Evolutionary conservation across 805 yeast genomes (phyloP).

Genomic region (Teunomyces tritomae): DNA sequence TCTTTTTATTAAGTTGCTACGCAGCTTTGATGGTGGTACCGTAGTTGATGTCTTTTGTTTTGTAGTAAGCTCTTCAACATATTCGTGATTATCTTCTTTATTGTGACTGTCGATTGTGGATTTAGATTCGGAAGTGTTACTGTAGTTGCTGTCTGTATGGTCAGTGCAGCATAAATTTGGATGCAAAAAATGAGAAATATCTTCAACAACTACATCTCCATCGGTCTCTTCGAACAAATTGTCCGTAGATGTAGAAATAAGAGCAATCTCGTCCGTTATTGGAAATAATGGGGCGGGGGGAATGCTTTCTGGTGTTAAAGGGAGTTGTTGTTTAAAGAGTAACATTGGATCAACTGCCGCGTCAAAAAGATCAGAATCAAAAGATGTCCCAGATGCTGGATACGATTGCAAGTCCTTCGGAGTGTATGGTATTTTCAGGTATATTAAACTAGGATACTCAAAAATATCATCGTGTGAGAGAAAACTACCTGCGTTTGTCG

Average conservation of each 20-base stretch:
- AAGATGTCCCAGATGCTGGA: not conserved
- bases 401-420: not conserved
- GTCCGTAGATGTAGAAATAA: not conserved
- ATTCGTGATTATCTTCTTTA: not conserved
- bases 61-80: too few relatives aligned
- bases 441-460: not conserved
- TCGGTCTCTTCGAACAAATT: not conserved
- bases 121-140: not conserved
- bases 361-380: not conserved
- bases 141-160: not conserved
- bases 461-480: conserved; percentile 1
- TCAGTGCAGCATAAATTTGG: not conserved
- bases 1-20: not conserved
- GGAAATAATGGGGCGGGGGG: not conserved
- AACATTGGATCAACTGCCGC: not conserved
- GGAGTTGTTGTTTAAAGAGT: not conserved
- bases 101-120: not conserved
- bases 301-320: not conserved
- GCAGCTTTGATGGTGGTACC: not conserved
- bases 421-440: not conserved
- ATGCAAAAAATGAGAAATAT: not conserved
- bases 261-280: not conserved
- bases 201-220: not conserved
- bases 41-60: not conserved
- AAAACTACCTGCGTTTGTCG: not conserved